phyloP scores from a whole-genome alignment of 1,139 yeast species.

The Candida tetrigidarum region DNA sequence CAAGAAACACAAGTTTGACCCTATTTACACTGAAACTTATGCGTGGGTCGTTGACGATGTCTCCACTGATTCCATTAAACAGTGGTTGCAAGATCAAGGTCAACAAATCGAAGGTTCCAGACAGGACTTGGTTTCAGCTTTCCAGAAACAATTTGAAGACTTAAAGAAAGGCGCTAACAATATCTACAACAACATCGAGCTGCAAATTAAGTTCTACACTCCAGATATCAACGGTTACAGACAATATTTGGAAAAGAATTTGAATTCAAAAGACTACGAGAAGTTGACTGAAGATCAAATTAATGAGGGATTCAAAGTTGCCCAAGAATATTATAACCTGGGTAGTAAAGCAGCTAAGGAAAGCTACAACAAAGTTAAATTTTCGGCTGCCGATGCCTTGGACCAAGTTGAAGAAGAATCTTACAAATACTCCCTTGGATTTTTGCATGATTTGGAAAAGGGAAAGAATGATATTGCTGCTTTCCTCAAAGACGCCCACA shows the following conservation, averaged over 20 bases:
- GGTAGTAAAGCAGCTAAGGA: conserved; percentile 34
- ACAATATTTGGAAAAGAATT: conserved; percentile 17
- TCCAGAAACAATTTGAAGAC: conserved; percentile 15
- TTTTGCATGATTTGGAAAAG: conserved; percentile 19
- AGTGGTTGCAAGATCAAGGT: conserved; percentile 30
- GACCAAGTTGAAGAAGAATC: conserved; percentile 26
- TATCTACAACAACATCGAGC: conserved; percentile 14
- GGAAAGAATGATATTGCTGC: conserved; percentile 18
- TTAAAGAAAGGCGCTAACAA: conserved; percentile 13
- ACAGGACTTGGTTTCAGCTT: conserved; percentile 24
- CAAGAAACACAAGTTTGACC: conserved; percentile 43
- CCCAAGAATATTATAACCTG: conserved; percentile 45
- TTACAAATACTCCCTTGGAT: conserved; percentile 23
- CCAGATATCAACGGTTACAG: conserved; percentile 23
- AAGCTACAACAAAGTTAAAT: conserved; percentile 23
- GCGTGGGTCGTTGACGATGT: conserved; percentile 26
- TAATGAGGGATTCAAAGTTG: conserved; percentile 25
- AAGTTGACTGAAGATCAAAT: conserved; percentile 26
- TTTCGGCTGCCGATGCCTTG: conserved; percentile 26
- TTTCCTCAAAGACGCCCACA: conserved; percentile 21
- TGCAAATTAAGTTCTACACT: conserved; percentile 23
- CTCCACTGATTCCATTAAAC: conserved; percentile 25
- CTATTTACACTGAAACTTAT: conserved; percentile 28
- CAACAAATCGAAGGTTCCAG: conserved; percentile 28
- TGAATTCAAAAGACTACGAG: conserved; percentile 11